Base-by-base conservation (phyloP, 2,329 filamentous ascomycete genomes). In the Incumbomyces lentus region DNA sequence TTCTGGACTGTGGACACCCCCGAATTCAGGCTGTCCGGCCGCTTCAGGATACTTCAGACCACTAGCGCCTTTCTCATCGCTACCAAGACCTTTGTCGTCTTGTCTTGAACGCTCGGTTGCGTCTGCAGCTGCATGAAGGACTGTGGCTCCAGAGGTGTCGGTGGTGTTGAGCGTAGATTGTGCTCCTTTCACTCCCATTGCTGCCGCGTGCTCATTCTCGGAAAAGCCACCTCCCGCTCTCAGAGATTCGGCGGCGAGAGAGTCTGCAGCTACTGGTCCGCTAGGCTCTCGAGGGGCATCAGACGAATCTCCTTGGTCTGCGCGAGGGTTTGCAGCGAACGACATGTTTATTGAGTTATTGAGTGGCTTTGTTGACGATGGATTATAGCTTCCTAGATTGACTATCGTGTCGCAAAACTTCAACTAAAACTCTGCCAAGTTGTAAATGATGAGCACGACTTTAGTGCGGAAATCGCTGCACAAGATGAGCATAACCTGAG, bases 231-330 rank as follows among this genome's bases (percentile, higher is more conserved):
- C 84, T 48, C 73, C 73, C 17, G 68, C 55, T 39, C 70, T 67
- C 49, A 78, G 65, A 0, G 85, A 92, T 58, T 90, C 81, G 49
- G 79, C 82, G 10, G 86, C 86, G 4, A 93, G 78, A 6, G 84
- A 90, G 64, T 83, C 84, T 12, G 74, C 68, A 37, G 74, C 67
- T 1, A 90, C 73, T 19, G 70, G 58, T 44, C 86, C 86, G 4
- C 81, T 68, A 12, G 72, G 68, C 62, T 92, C 86, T 13, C 68
- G 61, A 49, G 71, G 74, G 22, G 77, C 74, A 37, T 68, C 61
- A 49, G 62, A 59, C 44, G 72, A 68, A 59, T 77, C 75, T 39
- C 61, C 70, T 38, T 70, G 75, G 49, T 51, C 44, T n/a, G 52
- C 51, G 18, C 47, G 39, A 11, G 54, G 47, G 37, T 53, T 52